Percentiles rank a stretch among this genome's conserved stretches.
phyloP scores from a whole-genome alignment of 1,284 basidiomycete species.

The Kalmanozyma brasiliensis region DNA sequence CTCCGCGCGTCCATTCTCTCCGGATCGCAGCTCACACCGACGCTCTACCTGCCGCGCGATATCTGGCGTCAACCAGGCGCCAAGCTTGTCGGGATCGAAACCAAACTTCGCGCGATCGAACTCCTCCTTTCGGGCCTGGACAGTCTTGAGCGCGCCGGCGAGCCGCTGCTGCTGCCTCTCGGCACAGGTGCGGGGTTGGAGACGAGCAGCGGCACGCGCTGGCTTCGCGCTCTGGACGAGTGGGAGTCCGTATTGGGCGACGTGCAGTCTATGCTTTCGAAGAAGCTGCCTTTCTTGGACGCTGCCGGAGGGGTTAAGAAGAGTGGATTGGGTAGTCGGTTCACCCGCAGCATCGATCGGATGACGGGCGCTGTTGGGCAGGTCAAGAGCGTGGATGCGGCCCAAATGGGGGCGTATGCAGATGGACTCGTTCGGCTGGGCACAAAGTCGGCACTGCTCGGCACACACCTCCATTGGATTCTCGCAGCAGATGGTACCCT shows the following conservation, averaged over 20 bases:
- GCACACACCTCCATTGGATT: conserved; percentile 8
- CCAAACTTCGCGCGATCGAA: conserved; percentile 85
- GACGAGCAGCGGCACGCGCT: conserved; percentile 61
- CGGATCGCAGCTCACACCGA: conserved; percentile 87
- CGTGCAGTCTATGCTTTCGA: conserved; percentile 73
- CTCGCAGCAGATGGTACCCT: conserved; percentile 12
- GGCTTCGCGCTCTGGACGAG: conserved; percentile 71
- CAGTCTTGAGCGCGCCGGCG: conserved; percentile 72
- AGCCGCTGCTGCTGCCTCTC: conserved; percentile 29
- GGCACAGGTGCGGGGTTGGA: conserved; percentile 45
- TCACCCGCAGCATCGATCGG: conserved; percentile 24
- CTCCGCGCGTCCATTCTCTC: conserved; percentile 31
- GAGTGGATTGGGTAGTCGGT: conserved; percentile 15
- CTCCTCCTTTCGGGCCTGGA: conserved; percentile 80
- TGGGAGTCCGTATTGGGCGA: conserved; percentile 86
- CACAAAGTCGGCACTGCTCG: background rate
- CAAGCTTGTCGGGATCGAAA: conserved; percentile 80
- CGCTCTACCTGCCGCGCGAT: conserved; percentile 85
- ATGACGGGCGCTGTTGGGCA: conserved; percentile 19
- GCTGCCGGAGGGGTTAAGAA: conserved; percentile 72
- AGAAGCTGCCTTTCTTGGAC: conserved; percentile 77
- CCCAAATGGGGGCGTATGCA: conserved; percentile 3
- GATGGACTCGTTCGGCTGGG: conserved; percentile 12
- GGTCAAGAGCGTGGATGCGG: conserved; percentile 9
- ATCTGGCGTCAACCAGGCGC: conserved; percentile 83